phyloP scores from a whole-genome alignment of 805 yeast species.

The Yarrowia phangngaensis region DNA sequence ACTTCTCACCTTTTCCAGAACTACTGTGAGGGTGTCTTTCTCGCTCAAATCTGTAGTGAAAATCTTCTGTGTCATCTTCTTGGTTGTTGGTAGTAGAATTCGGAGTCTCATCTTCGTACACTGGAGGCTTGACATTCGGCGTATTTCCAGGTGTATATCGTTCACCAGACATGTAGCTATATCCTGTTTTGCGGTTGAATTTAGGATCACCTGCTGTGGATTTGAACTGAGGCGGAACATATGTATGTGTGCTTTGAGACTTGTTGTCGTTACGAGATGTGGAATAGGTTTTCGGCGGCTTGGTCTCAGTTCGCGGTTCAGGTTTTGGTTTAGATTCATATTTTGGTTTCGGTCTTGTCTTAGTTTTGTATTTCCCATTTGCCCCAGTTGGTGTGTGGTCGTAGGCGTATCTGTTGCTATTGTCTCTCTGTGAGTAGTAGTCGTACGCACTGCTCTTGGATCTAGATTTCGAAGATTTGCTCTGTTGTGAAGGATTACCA shows the following conservation, averaged over 20 bases:
- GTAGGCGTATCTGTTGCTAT: conserved; percentile 12
- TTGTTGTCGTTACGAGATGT: not conserved
- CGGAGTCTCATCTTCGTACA: too few relatives aligned
- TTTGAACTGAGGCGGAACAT: conserved; percentile 20
- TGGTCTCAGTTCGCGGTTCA: conserved; percentile 2
- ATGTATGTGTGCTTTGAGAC: conserved; percentile 1
- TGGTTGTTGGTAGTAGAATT: too few relatives aligned
- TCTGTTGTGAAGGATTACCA: conserved; percentile 10
- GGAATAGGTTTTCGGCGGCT: conserved; percentile 11
- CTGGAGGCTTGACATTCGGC: conserved; percentile 20
- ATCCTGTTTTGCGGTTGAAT: conserved; percentile 10
- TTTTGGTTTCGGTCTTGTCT: conserved; percentile 3
- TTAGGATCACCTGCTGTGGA: conserved; percentile 14
- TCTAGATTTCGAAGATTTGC: not conserved
- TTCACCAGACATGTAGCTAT: conserved; percentile 15
- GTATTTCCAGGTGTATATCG: conserved; percentile 5
- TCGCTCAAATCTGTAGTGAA: conserved; percentile 6
- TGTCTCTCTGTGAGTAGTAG: conserved; percentile 3
- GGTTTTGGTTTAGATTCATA: conserved; percentile 11
- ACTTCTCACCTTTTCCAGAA: conserved; percentile 14
- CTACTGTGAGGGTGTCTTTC: conserved; percentile 8
- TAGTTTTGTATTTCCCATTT: not conserved
- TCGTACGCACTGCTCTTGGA: conserved; percentile 7
- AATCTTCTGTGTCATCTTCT: not conserved
- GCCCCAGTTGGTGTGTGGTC: conserved; percentile 2